Evolutionary conservation across 2,329 filamentous ascomycete species (phyloP).

Genomic region (Ascocoryne sarcoides): DNA sequence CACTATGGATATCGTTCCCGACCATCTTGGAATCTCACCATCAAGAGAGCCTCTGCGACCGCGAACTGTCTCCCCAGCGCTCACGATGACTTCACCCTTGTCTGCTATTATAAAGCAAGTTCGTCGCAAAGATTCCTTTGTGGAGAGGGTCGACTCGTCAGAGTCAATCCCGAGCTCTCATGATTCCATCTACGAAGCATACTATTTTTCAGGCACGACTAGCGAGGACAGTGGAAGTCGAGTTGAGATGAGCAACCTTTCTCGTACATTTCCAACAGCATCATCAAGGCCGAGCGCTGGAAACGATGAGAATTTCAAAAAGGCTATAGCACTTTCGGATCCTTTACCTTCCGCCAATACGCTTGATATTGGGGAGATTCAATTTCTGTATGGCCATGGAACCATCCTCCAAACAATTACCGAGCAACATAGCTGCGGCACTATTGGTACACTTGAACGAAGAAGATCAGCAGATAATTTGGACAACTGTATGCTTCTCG

Average conservation of each 20-base stretch:
- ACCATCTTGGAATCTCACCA: slow-evolving; percentile 3
- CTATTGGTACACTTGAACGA: slow-evolving; percentile 24
- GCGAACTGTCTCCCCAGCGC: slow-evolving; percentile 10
- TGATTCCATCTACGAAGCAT: slow-evolving; percentile 32
- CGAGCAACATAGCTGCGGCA: slow-evolving; percentile 33
- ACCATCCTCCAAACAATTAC: slow-evolving; percentile 33
- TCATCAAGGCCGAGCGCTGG: background rate
- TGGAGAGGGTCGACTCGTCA: slow-evolving; percentile 29
- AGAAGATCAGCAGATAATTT: slow-evolving; percentile 23
- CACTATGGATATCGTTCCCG: slow-evolving; percentile 16
- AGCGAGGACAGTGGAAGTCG: slow-evolving; percentile 22
- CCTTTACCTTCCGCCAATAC: background rate
- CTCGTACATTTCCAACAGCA: slow-evolving; percentile 5
- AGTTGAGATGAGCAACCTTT: slow-evolving; percentile 11
- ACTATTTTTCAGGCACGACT: slow-evolving; percentile 28
- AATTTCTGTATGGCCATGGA: slow-evolving; percentile 33
- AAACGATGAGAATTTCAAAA: slow-evolving; percentile 14
- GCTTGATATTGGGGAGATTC: slow-evolving; percentile 6
- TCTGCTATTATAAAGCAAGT: slow-evolving; percentile 21
- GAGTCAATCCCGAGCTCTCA: slow-evolving; percentile 31
- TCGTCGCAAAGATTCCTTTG: slow-evolving; percentile 27
- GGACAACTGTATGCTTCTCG: slow-evolving; percentile 21
- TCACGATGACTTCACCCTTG: no score
- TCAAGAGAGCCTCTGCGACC: slow-evolving; percentile 14
- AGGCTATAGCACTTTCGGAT: background rate